Conservation (phyloP, 305 asterid species). For the Fraxinus floribunda region DNA sequence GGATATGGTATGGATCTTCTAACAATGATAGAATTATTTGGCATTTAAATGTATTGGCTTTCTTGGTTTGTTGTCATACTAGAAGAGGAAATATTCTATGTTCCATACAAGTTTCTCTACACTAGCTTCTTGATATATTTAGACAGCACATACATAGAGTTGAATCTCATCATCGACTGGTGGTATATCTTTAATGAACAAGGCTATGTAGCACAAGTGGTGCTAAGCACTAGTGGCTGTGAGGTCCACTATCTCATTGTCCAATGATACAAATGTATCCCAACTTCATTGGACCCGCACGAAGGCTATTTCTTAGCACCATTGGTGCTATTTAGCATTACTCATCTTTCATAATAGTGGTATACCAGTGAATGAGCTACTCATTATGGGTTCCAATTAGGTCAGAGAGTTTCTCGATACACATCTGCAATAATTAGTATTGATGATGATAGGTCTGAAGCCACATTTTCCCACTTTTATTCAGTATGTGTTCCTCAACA, state of each 20-base stretch:
- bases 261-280: neutral
- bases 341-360: neutral
- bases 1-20: conserved; percentile 65
- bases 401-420: neutral
- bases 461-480: neutral
- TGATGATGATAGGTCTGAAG: neutral
- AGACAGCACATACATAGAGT: neutral
- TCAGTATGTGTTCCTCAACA: neutral
- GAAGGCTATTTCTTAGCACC: neutral
- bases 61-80: conserved; percentile 1
- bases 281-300: neutral
- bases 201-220: neutral
- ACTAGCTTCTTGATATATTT: neutral
- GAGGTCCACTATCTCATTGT: neutral
- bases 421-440: neutral
- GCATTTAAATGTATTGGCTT: conserved; percentile 7
- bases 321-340: neutral
- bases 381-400: neutral
- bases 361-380: neutral
- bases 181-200: neutral
- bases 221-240: neutral
- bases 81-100: neutral
- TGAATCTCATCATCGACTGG: neutral
- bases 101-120: neutral
- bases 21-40: conserved; percentile 7